Base-by-base conservation (phyloP, 768 basidiomycete genomes). In the Termitomyces sp. region DNA sequence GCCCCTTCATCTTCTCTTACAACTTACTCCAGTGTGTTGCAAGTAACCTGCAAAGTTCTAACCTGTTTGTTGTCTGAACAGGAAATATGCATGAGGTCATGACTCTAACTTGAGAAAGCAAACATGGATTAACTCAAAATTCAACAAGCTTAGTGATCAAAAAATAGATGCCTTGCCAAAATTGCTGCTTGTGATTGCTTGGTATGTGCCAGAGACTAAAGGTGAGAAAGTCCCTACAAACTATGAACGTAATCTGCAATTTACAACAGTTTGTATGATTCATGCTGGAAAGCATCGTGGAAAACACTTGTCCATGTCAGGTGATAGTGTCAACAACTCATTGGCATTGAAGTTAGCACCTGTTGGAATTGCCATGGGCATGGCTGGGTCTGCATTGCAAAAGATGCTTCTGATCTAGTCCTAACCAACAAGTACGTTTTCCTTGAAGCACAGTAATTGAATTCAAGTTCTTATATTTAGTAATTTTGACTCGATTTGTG, bases 401-500 rank as follows among this genome's bases (percentile, higher is more conserved):
- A 76, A 64, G 80, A 79, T 53, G 80, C 80, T 1, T 73, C 80
- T 10, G 80, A 82, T 63, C 70, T 85, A 24, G 82, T 85, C 0
- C 70, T 85, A 45, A 80, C 79, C 43, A 81, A 86, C 63, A 83
- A 84, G 73, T 74, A 58, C 53, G 70, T 64, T 38, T 14, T 33
- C 30, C 2, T 53, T 30, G 18, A 6, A 36, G 1, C 1, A 32
- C 16, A 13, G 4, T 3, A 16, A 24, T 4, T 20, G 24, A 10
- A 26, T 6, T 33, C 22, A 6, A 6, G 6, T 18, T 24, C 24
- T 46, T 14, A 30, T 61, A 18, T 44, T 38, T 42, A 75, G 74
- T 65, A 83, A 84, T 68, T 84, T 86, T 64, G 78, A 81, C 44
- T 82, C 82, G 18, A 84, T 86, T 61, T 75, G 77, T n/a, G 76